Conservation (phyloP, 495 filamentous ascomycete species). For the Xylaria flabelliformis region DNA sequence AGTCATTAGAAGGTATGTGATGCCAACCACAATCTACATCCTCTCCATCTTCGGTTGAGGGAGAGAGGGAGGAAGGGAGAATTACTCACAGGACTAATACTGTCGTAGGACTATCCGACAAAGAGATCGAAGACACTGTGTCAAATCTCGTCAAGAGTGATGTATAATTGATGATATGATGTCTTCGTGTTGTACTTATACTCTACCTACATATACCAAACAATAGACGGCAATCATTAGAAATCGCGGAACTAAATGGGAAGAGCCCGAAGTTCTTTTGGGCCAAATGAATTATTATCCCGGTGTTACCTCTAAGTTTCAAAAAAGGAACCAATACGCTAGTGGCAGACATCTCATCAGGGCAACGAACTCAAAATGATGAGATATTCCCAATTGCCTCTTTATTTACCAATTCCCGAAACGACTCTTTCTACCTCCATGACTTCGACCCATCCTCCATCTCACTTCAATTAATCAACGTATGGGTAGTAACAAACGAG, state of each 20-base stretch:
- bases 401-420: too few species aligned
- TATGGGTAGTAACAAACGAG: too few species aligned
- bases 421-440: too few species aligned
- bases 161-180: conserved; percentile 22
- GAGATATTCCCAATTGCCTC: too few species aligned
- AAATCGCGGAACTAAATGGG: conserved; percentile 20
- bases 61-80: neutral
- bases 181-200: conserved; percentile 16
- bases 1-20: conserved; percentile 73
- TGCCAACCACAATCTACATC: neutral
- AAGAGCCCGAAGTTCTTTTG: conserved; percentile 25
- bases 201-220: neutral
- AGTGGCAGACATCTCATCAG: too few species aligned
- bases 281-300: neutral
- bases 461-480: too few species aligned
- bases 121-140: conserved; percentile 90
- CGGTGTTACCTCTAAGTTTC: too few species aligned
- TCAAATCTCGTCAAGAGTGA: conserved; percentile 76
- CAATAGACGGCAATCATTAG: conserved; percentile 20
- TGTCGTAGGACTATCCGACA: conserved; percentile 76
- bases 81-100: neutral
- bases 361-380: too few species aligned
- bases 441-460: too few species aligned
- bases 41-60: neutral
- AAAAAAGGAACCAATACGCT: too few species aligned